These are phyloP conservation scores for Yamadazyma endophytica DNA, from an alignment of 805 yeast genomes.

Conservation along the genomic window DNA sequence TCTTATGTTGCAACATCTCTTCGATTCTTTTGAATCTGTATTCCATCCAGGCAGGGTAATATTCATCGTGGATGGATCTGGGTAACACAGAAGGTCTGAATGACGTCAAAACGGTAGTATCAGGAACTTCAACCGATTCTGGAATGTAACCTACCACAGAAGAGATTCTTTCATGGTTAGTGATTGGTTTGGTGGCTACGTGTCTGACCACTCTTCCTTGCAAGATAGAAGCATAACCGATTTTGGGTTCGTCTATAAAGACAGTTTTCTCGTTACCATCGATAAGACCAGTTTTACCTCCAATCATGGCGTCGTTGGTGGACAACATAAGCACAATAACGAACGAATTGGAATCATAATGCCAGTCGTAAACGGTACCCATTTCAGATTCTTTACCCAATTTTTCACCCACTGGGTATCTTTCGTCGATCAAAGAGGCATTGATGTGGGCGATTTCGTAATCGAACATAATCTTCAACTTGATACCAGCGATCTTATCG, in stretches of 20 bases:
- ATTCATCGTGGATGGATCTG: slow-evolving; percentile 23
- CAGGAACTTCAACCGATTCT: slow-evolving; percentile 29
- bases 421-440: slow-evolving; percentile 14
- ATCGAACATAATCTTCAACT: slow-evolving; percentile 22
- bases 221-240: slow-evolving; percentile 17
- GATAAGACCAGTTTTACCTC: slow-evolving; percentile 13
- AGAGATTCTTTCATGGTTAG: slow-evolving; percentile 39
- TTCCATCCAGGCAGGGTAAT: slow-evolving; percentile 29
- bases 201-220: slow-evolving; percentile 22
- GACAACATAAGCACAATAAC: slow-evolving; percentile 14
- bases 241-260: slow-evolving; percentile 16
- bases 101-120: slow-evolving; percentile 37
- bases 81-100: slow-evolving; percentile 37
- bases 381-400: slow-evolving; percentile 5
- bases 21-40: slow-evolving; percentile 23
- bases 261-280: slow-evolving; percentile 12
- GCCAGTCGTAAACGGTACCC: slow-evolving; percentile 13
- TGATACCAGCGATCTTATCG: slow-evolving; percentile 21
- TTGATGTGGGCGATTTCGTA: slow-evolving; percentile 26
- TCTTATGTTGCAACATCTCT: slow-evolving; percentile 14
- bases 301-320: slow-evolving; percentile 12
- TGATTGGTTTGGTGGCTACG: slow-evolving; percentile 18
- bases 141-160: slow-evolving; percentile 42
- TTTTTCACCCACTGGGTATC: slow-evolving; percentile 9
- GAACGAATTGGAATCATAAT: slow-evolving; percentile 14